Base-by-base conservation (phyloP, 805 yeast genomes). In the Lipomyces starkeyi region DNA sequence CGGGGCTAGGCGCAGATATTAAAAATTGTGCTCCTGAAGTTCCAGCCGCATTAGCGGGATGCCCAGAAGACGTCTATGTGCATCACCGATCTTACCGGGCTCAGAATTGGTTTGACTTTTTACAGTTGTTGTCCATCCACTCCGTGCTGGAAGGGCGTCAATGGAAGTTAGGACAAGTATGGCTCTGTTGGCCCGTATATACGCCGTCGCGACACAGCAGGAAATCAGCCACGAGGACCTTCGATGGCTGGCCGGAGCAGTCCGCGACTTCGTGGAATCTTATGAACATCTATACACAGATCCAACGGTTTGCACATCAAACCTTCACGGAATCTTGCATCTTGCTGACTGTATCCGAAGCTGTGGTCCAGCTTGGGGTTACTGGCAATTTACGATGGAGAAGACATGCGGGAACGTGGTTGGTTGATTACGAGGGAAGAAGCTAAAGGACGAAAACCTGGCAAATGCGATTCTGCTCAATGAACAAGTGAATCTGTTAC, bases 381-480 rank as follows among this genome's bases (percentile, higher is more conserved):
- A 52, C 14, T 52, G 55, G 55, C 55, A 52, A 25, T 52, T 52
- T 25, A 52, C 55, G 5, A 52, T 52, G 25, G 55, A 52, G 55
- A 52, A 52, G 27, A 52, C 55, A 7, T 52, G 55, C 11, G 55
- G 55, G 7, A 52, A 52, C 9, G 47, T 37, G n/a, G 47, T 52
- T 5, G 11, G 14, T n/a, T 52, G 7, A 6, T 52, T 52, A 52
- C 25, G 11, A 11, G 55, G 55, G 6, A 52, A 52, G 11, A 52
- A 52, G 25, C n/a, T 52, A n/a, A 52, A 52, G 55, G 55, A 52
- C 11, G 55, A 52, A 52, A 52, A 52, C 27, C 55, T 52, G 6
- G 55, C 55, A 7, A 52, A 52, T 20, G 29, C 29, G 2, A 52
- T 52, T 11, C 55, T 25, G 11, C 55, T 52, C 25, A 14, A 52